Evolutionary conservation across 768 basidiomycete genomes (phyloP).

Genomic region (Boletus rubescentipes): DNA sequence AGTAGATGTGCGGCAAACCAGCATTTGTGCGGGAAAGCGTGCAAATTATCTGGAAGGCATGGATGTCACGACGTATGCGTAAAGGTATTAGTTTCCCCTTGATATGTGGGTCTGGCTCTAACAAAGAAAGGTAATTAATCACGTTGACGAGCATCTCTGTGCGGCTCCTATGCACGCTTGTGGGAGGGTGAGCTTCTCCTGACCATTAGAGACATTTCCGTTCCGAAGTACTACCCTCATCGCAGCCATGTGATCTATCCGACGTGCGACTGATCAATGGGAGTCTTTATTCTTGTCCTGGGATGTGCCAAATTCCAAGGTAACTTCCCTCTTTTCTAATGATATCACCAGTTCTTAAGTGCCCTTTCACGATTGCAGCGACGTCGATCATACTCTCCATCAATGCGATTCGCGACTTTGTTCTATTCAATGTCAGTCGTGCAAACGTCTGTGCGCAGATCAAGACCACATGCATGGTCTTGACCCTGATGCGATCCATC

Average conservation of each 20-base stretch:
- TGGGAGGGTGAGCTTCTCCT: slow-evolving; percentile 41
- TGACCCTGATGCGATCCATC: slow-evolving; percentile 39
- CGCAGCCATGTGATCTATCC: slow-evolving; percentile 45
- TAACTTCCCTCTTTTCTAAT: slow-evolving; percentile 9
- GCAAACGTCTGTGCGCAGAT: slow-evolving; percentile 50
- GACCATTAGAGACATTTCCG: not conserved
- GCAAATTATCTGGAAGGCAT: slow-evolving; percentile 42
- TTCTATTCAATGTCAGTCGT: slow-evolving; percentile 53
- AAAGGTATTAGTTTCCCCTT: slow-evolving; percentile 36
- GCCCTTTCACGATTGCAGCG: slow-evolving; percentile 32
- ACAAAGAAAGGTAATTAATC: slow-evolving; percentile 42
- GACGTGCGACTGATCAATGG: slow-evolving; percentile 30
- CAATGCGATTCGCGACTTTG: slow-evolving; percentile 52
- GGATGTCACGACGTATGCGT: slow-evolving; percentile 55
- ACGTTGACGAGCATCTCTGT: slow-evolving; percentile 52
- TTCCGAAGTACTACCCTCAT: not conserved
- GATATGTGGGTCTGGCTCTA: not conserved
- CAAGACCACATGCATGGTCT: slow-evolving; percentile 55
- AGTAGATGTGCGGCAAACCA: slow-evolving; percentile 50
- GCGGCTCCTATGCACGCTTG: slow-evolving; percentile 54
- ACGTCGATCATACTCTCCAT: slow-evolving; percentile 45
- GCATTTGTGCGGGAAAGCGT: slow-evolving; percentile 57
- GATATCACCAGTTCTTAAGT: not conserved
- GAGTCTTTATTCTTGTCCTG: slow-evolving; percentile 39
- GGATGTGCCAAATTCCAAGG: slow-evolving; percentile 45